Percentiles rank a stretch among this genome's conserved stretches.
These are phyloP conservation scores for Saturnispora sekii DNA, from an alignment of 805 yeast genomes.

Conservation along the genomic window DNA sequence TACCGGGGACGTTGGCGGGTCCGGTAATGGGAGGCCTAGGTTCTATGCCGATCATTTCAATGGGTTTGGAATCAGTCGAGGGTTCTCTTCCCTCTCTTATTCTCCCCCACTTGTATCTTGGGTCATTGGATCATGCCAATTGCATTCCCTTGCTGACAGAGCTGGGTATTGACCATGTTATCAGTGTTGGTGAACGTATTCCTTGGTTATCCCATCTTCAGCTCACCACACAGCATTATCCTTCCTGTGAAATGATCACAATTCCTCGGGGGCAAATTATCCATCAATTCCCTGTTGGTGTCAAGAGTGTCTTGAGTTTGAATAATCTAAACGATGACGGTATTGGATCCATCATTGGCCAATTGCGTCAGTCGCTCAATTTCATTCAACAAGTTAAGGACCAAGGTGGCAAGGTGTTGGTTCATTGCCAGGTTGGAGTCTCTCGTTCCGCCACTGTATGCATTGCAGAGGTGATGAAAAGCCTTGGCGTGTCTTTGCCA, in stretches of 20 bases:
- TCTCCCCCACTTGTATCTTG: slow-evolving; percentile 74
- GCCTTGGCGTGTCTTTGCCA: slow-evolving; percentile 56
- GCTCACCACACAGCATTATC: no score
- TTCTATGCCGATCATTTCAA: no score
- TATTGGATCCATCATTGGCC: slow-evolving; percentile 58
- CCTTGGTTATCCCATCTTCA: slow-evolving; percentile 37
- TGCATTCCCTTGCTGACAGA: slow-evolving; percentile 50
- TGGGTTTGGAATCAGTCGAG: slow-evolving; percentile 21
- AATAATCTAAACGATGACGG: slow-evolving; percentile 86
- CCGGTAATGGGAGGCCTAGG: neutral
- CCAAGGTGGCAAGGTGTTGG: slow-evolving; percentile 45
- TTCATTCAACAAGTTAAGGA: slow-evolving; percentile 50
- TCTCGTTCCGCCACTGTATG: slow-evolving; percentile 92
- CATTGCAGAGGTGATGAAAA: slow-evolving; percentile 87
- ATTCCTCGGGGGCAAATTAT: slow-evolving; percentile 14
- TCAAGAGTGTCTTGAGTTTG: slow-evolving; percentile 49
- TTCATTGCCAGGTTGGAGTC: slow-evolving; percentile 94
- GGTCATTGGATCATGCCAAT: slow-evolving; percentile 76
- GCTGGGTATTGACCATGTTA: slow-evolving; percentile 62
- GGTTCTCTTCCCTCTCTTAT: slow-evolving; percentile 82
- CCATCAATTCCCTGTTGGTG: slow-evolving; percentile 17
- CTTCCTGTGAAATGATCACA: slow-evolving; percentile 20
- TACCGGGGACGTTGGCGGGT: neutral
- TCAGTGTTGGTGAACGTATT: slow-evolving; percentile 78
- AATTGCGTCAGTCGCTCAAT: slow-evolving; percentile 53